A percentile compares a stretch with the other conserved stretches of the same genome.
Evolutionary conservation across 805 yeast genomes (phyloP).

Genomic region (Komagataella kurtzmanii): DNA sequence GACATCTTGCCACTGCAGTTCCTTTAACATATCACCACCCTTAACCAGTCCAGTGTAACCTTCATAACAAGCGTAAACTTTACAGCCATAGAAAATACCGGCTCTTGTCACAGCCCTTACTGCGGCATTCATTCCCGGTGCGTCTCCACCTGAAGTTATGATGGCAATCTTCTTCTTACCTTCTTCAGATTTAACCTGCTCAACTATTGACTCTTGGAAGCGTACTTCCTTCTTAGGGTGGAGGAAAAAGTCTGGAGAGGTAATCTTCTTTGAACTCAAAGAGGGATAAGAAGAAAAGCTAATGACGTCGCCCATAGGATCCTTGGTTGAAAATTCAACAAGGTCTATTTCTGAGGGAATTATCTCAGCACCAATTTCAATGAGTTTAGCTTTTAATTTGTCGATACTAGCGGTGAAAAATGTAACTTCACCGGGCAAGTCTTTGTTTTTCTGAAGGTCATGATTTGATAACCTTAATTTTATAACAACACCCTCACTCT

Average conservation of each 20-base stretch:
- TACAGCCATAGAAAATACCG: constrained; percentile 51
- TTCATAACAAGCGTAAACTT: constrained; percentile 55
- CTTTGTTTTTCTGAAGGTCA: constrained; percentile 19
- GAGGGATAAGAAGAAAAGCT: constrained; percentile 37
- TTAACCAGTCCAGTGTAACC: constrained; percentile 64
- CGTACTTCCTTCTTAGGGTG: constrained; percentile 2
- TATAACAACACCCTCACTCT: constrained; percentile 30
- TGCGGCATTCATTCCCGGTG: constrained; percentile 72
- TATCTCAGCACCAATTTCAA: constrained; percentile 8
- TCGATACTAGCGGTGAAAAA: constrained; percentile 27
- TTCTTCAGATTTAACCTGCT: not conserved
- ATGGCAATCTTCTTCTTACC: constrained; percentile 43
- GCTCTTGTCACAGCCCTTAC: constrained; percentile 64
- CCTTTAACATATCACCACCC: constrained; percentile 47
- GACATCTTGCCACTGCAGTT: constrained; percentile 64
- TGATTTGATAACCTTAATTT: constrained; percentile 29
- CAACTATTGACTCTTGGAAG: not conserved
- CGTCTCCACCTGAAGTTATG: constrained; percentile 76
- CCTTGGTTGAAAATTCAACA: constrained; percentile 25
- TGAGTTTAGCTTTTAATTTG: constrained; percentile 9
- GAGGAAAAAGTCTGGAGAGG: constrained; percentile 22
- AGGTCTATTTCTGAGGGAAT: constrained; percentile 5
- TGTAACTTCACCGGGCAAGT: constrained; percentile 21
- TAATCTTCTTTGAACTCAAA: constrained; percentile 18
- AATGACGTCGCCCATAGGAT: constrained; percentile 53